A percentile compares a stretch with the other conserved stretches of the same genome.
Evolutionary conservation across 2,329 filamentous ascomycete species (phyloP).

Genomic region (Fusarium veterinarium): DNA sequence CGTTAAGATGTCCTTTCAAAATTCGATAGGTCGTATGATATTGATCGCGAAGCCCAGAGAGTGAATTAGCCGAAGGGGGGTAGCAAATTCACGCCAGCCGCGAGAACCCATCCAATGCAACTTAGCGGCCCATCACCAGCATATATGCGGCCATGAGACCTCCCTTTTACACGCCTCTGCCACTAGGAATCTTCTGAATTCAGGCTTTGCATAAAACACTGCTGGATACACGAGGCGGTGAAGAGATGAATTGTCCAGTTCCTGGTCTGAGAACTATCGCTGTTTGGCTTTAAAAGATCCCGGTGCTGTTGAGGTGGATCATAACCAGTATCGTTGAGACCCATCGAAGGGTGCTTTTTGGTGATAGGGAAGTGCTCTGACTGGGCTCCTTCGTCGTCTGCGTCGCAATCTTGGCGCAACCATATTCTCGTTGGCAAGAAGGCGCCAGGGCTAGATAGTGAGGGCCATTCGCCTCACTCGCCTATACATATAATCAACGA

Average conservation of each 20-base stretch:
- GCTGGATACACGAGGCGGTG: conserved; percentile 44
- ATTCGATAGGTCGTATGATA: conserved; percentile 42
- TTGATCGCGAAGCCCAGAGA: conserved; percentile 5
- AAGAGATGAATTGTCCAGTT: conserved; percentile 34
- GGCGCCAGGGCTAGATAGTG: neutral
- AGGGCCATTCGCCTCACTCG: conserved; percentile 12
- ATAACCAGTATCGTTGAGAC: conserved; percentile 30
- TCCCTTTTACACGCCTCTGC: conserved; percentile 37
- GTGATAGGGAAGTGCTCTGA: conserved; percentile 22
- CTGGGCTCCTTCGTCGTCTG: conserved; percentile 20
- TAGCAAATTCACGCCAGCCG: conserved; percentile 40
- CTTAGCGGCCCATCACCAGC: conserved; percentile 42
- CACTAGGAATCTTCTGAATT: conserved; percentile 35
- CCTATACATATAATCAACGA: conserved; percentile 7
- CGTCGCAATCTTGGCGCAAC: conserved; percentile 17
- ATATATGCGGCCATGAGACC: conserved; percentile 40
- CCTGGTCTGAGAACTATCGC: conserved; percentile 39
- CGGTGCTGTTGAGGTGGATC: conserved; percentile 41
- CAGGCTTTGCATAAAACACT: conserved; percentile 39
- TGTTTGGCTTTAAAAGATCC: conserved; percentile 35
- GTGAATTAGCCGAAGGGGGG: conserved; percentile 34
- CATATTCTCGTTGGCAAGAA: conserved; percentile 7
- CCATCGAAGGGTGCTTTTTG: conserved; percentile 26
- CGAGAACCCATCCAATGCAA: conserved; percentile 43
- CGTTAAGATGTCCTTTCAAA: neutral